Evolutionary conservation across 2,329 filamentous ascomycete genomes (phyloP), one percentile per base, ranked within the genome.

Genomic region (Cordyceps fumosorosea): DNA sequence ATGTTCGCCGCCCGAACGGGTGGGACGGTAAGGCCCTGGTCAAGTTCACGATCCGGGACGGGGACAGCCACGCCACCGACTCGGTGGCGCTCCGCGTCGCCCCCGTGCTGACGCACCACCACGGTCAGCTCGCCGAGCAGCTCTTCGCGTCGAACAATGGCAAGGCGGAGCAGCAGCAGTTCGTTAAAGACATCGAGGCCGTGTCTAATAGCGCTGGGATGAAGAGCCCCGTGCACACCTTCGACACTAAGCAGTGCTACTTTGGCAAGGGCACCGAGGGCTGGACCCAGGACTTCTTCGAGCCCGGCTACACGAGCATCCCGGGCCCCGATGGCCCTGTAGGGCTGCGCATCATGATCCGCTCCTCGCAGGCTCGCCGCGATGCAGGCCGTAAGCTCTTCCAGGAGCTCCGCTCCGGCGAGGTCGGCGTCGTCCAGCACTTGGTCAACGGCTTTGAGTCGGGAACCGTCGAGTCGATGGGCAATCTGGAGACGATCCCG

Each of bases 41-140:
- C 20, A 65, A 65, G 20, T 75, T 76, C 45, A 66, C 67, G 10
- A 68, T 77, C 5, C 54, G 65, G 2, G 67, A 71, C 24, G 66
- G 66, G 6, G 55, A 62, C 2, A 48, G 57, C 0, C 62, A 59
- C 29, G 58, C 63, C 0, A 67, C 65, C 0, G 73, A 74, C 32
- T 64, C 56, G 0, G 73, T 77, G 3, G 65, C 66, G 6, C 62
- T 77, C 0, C 69, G 70, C 0, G 69, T 75, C 20, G 74, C 75
- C 1, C 75, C 75, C 0, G 68, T 77, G 0, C 62, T 77, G 7
- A 70, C 68, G 0, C 74, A 78, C 44, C 73, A 77, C 50, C 74
- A 76, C 52, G 67, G 69, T 1, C 72, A 77, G 52, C 53, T 24
- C 0, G 70, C 69, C 0, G 62, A 73, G 12, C 65, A 68, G 57